Percentiles rank a stretch among this genome's conserved stretches.
Conservation (phyloP, 73 alveolate genomes). For the Durusdinium trenchii region DNA sequence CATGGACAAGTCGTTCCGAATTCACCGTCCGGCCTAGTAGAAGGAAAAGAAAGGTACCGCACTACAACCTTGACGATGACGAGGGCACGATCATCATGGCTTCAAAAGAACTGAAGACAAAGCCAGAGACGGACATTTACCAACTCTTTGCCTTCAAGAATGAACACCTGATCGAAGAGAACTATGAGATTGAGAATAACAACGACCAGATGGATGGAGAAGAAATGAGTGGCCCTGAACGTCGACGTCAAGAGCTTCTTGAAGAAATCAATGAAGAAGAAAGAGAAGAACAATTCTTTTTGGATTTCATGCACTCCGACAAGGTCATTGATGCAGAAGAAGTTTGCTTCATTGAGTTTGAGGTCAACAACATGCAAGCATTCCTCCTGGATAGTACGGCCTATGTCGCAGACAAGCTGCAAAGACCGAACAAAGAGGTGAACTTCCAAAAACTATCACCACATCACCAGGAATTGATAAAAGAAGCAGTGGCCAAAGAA, state of each 20-base stretch:
- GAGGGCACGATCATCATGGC: background rate
- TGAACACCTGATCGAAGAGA: background rate
- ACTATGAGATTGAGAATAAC: background rate
- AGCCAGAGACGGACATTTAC: background rate
- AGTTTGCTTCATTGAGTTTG: background rate
- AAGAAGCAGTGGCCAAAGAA: conserved; percentile 7
- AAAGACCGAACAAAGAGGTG: conserved; percentile 7
- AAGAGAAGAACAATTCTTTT: background rate
- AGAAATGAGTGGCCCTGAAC: background rate
- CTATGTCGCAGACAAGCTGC: background rate
- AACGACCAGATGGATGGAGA: background rate
- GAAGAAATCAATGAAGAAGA: background rate
- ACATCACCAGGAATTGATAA: background rate
- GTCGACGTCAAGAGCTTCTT: background rate
- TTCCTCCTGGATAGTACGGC: background rate
- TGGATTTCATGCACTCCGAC: background rate
- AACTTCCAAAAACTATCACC: background rate
- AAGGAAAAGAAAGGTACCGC: background rate
- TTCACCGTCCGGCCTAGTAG: background rate
- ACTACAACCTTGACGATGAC: background rate
- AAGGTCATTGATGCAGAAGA: background rate
- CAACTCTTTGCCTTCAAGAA: background rate
- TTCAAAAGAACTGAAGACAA: too few species aligned
- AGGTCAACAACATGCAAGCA: background rate
- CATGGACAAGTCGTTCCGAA: background rate